Evolutionary conservation across 2,329 filamentous ascomycete species (phyloP).

Genomic region (Ascomycota sp.): DNA sequence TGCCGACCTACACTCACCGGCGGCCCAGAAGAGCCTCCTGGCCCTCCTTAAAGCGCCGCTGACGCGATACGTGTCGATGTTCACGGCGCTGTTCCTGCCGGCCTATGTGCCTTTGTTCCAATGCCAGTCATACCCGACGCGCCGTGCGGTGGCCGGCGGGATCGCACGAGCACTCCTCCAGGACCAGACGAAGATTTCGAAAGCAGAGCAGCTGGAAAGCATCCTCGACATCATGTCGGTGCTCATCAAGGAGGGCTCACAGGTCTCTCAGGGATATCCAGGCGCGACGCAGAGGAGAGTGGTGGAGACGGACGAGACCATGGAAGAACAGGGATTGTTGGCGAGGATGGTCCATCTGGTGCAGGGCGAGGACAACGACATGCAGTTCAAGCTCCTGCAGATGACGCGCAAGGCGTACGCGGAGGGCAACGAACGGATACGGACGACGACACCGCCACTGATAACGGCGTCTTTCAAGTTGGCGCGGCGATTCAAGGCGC

Average conservation of each 20-base stretch:
- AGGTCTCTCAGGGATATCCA: slow-evolving; percentile 65
- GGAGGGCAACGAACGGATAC: slow-evolving; percentile 86
- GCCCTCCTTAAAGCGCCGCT: slow-evolving; percentile 80
- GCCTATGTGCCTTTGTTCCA: slow-evolving; percentile 81
- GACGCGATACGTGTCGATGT: slow-evolving; percentile 77
- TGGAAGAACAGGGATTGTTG: slow-evolving; percentile 95
- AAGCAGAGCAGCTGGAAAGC: slow-evolving; percentile 62
- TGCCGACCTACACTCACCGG: slow-evolving; percentile 77
- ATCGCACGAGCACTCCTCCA: slow-evolving; percentile 66
- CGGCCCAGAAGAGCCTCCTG: slow-evolving; percentile 74
- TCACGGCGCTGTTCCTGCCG: slow-evolving; percentile 85
- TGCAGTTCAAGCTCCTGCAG: slow-evolving; percentile 84
- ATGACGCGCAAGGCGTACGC: slow-evolving; percentile 68
- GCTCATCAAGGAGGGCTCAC: slow-evolving; percentile 79
- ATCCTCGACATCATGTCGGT: slow-evolving; percentile 78
- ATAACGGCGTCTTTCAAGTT: slow-evolving; percentile 81
- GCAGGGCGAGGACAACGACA: slow-evolving; percentile 68
- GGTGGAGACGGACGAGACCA: slow-evolving; percentile 82
- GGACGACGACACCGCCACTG: slow-evolving; percentile 83
- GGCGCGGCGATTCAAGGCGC: slow-evolving; percentile 68
- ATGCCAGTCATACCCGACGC: slow-evolving; percentile 79
- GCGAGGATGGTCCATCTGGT: slow-evolving; percentile 82
- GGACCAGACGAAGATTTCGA: slow-evolving; percentile 62
- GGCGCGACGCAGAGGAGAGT: slow-evolving; percentile 57
- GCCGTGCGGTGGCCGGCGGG: slow-evolving; percentile 76